Percentiles rank a stretch among this genome's conserved stretches.
These are phyloP conservation scores for Plasmodium chabaudi DNA, from an alignment of 169 alveolate genomes.

Conservation along the genomic window DNA sequence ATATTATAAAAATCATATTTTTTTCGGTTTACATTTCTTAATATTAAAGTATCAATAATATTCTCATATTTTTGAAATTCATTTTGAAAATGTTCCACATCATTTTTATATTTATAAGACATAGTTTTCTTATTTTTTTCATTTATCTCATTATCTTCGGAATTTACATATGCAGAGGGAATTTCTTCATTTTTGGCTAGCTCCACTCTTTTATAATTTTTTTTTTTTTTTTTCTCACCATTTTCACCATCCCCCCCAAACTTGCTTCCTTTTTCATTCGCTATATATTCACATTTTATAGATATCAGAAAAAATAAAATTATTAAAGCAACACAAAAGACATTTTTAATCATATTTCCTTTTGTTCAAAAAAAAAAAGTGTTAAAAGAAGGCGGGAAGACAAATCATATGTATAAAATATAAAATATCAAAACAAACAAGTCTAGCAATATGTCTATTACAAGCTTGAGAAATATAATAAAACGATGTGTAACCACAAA, in stretches of 20 bases:
- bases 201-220: neutral
- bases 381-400: neutral
- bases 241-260: conserved; percentile 2
- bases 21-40: conserved; percentile 31
- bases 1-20: conserved; percentile 29
- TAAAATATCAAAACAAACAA: too few relatives aligned
- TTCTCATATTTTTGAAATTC: conserved; percentile 13
- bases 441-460: too few relatives aligned
- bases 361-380: neutral
- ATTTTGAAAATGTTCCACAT: conserved; percentile 16
- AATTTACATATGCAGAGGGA: too few relatives aligned
- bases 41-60: conserved; percentile 21
- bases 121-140: too few relatives aligned
- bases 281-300: conserved; percentile 59
- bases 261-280: conserved; percentile 7
- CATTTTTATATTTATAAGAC: neutral
- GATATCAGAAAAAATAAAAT: conserved; percentile 57
- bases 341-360: conserved; percentile 76
- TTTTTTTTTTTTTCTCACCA: neutral
- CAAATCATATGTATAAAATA: too few relatives aligned
- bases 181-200: neutral
- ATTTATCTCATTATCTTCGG: too few relatives aligned
- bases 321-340: conserved; percentile 34
- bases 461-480: too few relatives aligned
- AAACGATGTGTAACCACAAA: too few relatives aligned